phyloP scores from a whole-genome alignment of 805 yeast species.

The Kluyveromyces lactis region DNA sequence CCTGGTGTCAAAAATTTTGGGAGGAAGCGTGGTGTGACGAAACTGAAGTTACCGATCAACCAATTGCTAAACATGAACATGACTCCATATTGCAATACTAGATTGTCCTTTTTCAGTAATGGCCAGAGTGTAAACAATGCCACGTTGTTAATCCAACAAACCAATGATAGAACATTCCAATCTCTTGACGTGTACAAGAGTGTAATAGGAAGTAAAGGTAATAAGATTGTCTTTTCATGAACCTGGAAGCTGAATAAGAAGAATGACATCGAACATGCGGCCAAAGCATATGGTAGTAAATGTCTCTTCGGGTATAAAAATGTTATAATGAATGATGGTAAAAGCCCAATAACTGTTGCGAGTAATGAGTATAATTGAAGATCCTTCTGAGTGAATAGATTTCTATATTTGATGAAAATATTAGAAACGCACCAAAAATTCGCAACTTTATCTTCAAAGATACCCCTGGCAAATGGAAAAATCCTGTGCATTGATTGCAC shows the following conservation, averaged over 20 bases:
- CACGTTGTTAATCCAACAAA: slow-evolving; percentile 81
- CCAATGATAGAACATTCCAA: slow-evolving; percentile 56
- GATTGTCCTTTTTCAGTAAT: slow-evolving; percentile 63
- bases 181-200: slow-evolving; percentile 48
- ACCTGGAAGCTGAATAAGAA: slow-evolving; percentile 90
- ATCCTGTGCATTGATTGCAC: slow-evolving; percentile 58
- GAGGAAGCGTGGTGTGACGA: slow-evolving; percentile 38
- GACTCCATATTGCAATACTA: slow-evolving; percentile 63
- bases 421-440: slow-evolving; percentile 97
- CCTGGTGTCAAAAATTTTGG: slow-evolving; percentile 38
- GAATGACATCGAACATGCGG: slow-evolving; percentile 80
- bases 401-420: slow-evolving; percentile 60
- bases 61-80: slow-evolving; percentile 62
- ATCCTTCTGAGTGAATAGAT: slow-evolving; percentile 43
- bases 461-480: slow-evolving; percentile 88
- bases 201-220: slow-evolving; percentile 82
- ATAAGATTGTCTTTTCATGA: slow-evolving; percentile 84
- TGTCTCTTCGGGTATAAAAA: slow-evolving; percentile 44
- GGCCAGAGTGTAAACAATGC: slow-evolving; percentile 88
- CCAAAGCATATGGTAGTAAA: slow-evolving; percentile 62
- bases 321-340: slow-evolving; percentile 47
- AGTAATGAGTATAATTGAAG: slow-evolving; percentile 51
- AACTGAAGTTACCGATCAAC: slow-evolving; percentile 60
- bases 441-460: slow-evolving; percentile 96
- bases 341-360: slow-evolving; percentile 43